Base-by-base conservation (phyloP, 2,329 filamentous ascomycete species). In the Colletotrichum sp. region DNA sequence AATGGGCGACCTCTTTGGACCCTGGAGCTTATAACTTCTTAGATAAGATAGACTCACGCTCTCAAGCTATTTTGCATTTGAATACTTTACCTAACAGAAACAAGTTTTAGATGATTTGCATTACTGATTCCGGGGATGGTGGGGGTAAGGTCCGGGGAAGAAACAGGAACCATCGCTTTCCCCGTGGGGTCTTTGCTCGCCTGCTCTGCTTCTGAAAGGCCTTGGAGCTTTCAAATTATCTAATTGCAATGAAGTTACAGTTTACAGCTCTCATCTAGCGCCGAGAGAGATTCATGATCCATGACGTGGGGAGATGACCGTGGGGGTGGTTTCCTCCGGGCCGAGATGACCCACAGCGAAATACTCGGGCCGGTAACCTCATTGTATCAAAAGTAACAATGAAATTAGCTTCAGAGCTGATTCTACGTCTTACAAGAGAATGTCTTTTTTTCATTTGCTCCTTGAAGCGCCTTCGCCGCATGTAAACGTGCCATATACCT, bases 401-500 rank as follows among this genome's bases (percentile, higher is more conserved):
- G 26, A 13, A 28, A 26, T 8, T 59, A 26, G 52, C 52, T 26
- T 26, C 3, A 28, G 24, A 59, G 55, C 21, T 59, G 55, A 3
- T 16, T 24, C 55, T 18, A 6, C 5, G 5, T 28, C 24, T 3
- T 26, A 4, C 3, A 2, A 59, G 24, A 26, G 55, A 18, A n/a
- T n/a, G n/a, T n/a, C n/a, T n/a, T n/a, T 26, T 1, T 28, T 28
- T 28, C 0, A 59, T 28, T 18, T 28, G 4, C 1, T 59, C 15
- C 55, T 28, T 10, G 7, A 4, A 59, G 21, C 9, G 55, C 5
- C 55, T 59, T 12, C 9, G 1, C 2, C 4, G 3, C 5, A 6
- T 0, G 24, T 1, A 59, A 59, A 10, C n/a, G 15, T 6, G 3
- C 0, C 55, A 26, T 2, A 28, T 10, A 10, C 55, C 16, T 3